These are phyloP conservation scores for Xylariomycetidae sp. DNA, from an alignment of 2,329 filamentous ascomycete genomes.

Conservation along the genomic window DNA sequence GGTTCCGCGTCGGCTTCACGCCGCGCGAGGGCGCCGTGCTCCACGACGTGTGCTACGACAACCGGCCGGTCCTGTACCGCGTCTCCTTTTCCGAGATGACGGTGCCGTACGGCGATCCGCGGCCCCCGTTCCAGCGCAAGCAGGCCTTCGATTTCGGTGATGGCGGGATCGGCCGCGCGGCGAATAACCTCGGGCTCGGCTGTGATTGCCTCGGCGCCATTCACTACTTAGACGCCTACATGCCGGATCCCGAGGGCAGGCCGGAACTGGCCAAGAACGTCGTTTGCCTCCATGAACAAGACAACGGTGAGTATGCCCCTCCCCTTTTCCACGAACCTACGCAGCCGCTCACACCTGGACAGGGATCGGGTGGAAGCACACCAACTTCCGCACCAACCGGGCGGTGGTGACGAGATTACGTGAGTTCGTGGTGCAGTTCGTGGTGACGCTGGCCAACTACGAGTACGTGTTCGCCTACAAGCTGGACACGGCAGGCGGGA, in stretches of 20 bases:
- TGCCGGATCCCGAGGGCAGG: slow-evolving; percentile 47
- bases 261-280: slow-evolving; percentile 52
- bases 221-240: slow-evolving; percentile 47
- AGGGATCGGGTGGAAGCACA: slow-evolving; percentile 64
- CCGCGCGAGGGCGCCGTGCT: slow-evolving; percentile 55
- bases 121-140: slow-evolving; percentile 58
- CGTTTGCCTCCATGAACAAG: slow-evolving; percentile 64
- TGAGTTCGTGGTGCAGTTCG: slow-evolving; percentile 60
- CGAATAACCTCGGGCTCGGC: slow-evolving; percentile 61
- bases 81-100: slow-evolving; percentile 56
- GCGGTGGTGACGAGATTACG: slow-evolving; percentile 56
- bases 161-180: slow-evolving; percentile 55
- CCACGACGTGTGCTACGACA: slow-evolving; percentile 56
- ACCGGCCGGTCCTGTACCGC: slow-evolving; percentile 52
- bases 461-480: slow-evolving; percentile 63
- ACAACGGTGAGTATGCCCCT: slow-evolving; percentile 37
- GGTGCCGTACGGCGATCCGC: slow-evolving; percentile 57
- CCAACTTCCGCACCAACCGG: slow-evolving; percentile 58
- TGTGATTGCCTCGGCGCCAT: slow-evolving; percentile 65
- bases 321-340: neutral
- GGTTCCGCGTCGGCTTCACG: slow-evolving; percentile 58
- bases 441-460: slow-evolving; percentile 65
- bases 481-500: slow-evolving; percentile 57
- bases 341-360: neutral
- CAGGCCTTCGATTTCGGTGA: slow-evolving; percentile 66